Percentiles rank a stretch among this genome's conserved stretches.
These are phyloP conservation scores for Leccinum fallax DNA, from an alignment of 1,284 basidiomycete species.

Conservation along the genomic window DNA sequence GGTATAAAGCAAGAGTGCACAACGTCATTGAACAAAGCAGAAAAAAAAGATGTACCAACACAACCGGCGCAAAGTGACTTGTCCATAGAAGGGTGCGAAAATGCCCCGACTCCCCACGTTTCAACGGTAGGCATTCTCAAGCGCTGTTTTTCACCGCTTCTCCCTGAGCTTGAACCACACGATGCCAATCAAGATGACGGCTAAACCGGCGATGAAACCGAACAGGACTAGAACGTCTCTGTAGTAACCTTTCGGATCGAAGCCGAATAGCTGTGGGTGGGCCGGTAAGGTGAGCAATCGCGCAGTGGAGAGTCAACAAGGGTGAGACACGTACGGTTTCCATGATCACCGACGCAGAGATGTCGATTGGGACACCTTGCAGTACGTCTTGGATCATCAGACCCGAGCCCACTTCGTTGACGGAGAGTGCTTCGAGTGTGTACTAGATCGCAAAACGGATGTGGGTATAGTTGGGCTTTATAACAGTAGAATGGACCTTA, in stretches of 20 bases:
- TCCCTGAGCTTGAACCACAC: constrained; percentile 80
- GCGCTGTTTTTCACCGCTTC: constrained; percentile 45
- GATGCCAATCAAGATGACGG: constrained; percentile 62
- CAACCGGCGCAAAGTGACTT: neutral
- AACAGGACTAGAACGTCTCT: constrained; percentile 84
- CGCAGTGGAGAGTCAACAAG: neutral
- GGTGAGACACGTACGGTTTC: constrained; percentile 52
- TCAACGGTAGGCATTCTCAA: neutral
- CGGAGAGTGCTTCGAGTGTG: constrained; percentile 78
- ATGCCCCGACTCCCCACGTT: neutral
- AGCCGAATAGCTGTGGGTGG: constrained; percentile 71
- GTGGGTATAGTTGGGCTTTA: neutral
- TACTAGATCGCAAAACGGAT: constrained; percentile 62
- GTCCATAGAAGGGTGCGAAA: neutral
- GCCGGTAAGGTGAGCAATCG: neutral
- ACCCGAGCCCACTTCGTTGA: constrained; percentile 88
- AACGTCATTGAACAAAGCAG: neutral
- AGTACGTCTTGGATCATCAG: constrained; percentile 80
- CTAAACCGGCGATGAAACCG: constrained; percentile 81
- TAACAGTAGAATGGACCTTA: constrained; percentile 6
- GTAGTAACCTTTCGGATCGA: constrained; percentile 76
- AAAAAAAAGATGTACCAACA: neutral
- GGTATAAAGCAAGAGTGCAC: neutral
- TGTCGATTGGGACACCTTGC: constrained; percentile 77
- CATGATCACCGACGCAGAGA: constrained; percentile 85